Conservation (phyloP, 1,139 yeast species). For the Oligophagozyma castellii region DNA sequence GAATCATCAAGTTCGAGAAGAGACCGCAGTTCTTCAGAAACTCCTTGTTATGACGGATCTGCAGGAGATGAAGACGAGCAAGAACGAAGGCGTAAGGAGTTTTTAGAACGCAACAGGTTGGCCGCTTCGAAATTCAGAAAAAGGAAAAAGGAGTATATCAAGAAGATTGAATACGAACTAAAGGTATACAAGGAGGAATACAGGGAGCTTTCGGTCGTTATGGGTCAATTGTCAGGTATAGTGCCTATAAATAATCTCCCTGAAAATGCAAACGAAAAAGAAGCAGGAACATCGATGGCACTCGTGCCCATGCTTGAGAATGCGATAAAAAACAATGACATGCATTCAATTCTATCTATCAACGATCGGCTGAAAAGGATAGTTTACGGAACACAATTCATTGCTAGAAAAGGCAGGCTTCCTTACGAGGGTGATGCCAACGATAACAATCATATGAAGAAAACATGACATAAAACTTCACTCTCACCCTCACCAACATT, state of each 20-base stretch:
- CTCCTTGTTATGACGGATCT: too few relatives aligned
- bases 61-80: constrained; percentile 19
- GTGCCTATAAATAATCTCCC: constrained; percentile 3
- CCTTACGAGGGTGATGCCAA: constrained; percentile 8
- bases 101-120: constrained; percentile 79
- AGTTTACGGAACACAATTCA: constrained; percentile 11
- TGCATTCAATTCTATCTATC: constrained; percentile 12
- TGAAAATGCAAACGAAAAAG: neutral
- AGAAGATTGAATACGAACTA: constrained; percentile 68
- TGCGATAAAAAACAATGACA: constrained; percentile 13
- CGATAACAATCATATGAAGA: too few relatives aligned
- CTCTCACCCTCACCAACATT: too few relatives aligned
- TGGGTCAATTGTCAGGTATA: constrained; percentile 11
- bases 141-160: constrained; percentile 80
- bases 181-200: constrained; percentile 59
- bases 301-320: constrained; percentile 11
- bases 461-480: too few relatives aligned
- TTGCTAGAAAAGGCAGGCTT: constrained; percentile 16
- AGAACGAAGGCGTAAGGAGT: constrained; percentile 66
- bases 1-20: too few relatives aligned
- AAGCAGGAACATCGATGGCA: too few relatives aligned
- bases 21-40: too few relatives aligned
- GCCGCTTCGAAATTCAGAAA: constrained; percentile 96
- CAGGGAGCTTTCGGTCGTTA: constrained; percentile 36
- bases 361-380: constrained; percentile 14